Percentiles rank a stretch among this genome's conserved stretches.
phyloP scores from a whole-genome alignment of 345 rosid species.

The Salix caprea region DNA sequence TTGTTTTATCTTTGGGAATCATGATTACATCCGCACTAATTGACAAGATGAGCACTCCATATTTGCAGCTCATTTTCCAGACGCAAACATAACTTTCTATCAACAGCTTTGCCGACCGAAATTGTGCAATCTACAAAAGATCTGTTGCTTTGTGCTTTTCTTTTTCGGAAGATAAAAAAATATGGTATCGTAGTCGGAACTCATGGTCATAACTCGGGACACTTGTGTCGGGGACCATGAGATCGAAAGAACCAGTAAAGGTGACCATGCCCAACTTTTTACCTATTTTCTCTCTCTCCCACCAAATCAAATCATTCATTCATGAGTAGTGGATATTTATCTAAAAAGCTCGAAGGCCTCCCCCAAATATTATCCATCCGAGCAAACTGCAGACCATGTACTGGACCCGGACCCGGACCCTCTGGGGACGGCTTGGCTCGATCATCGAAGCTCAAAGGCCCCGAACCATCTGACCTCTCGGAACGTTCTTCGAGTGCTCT shows the following conservation, averaged over 20 bases:
- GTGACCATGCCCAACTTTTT: constrained; percentile 2
- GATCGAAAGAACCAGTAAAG: not conserved
- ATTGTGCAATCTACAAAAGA: no score
- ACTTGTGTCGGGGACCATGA: constrained; percentile 1
- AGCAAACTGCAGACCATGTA: not conserved
- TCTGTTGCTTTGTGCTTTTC: no score
- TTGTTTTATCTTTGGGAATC: not conserved
- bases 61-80: not conserved
- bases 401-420: not conserved
- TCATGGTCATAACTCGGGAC: not conserved
- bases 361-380: not conserved
- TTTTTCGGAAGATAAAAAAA: not conserved
- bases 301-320: not conserved
- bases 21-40: not conserved
- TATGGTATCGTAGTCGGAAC: not conserved
- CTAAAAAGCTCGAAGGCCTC: no score
- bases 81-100: not conserved
- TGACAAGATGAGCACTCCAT: not conserved
- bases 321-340: no score
- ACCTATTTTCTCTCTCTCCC: not conserved
- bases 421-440: not conserved
- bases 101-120: no score
- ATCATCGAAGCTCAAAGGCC: not conserved
- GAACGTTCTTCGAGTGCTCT: not conserved
- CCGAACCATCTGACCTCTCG: not conserved